These are phyloP conservation scores for Coemansia sp. DNA, from an alignment of 192 early-diverging fungal species.

Conservation along the genomic window DNA sequence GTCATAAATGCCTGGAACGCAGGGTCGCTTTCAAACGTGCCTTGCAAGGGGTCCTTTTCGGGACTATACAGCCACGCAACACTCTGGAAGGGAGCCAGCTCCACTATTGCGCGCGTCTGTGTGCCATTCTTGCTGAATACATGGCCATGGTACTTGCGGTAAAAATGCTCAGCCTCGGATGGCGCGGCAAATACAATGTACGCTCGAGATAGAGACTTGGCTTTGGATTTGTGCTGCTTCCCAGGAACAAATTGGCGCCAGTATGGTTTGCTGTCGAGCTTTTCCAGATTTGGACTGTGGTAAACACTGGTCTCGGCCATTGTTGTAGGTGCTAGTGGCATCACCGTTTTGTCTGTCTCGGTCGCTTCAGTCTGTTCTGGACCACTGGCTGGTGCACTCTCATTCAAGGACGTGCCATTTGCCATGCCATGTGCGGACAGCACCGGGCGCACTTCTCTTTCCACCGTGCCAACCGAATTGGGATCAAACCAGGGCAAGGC, in stretches of 20 bases:
- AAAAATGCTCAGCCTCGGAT: constrained; percentile 34
- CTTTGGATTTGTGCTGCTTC: constrained; percentile 30
- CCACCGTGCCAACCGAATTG: constrained; percentile 8
- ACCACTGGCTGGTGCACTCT: not conserved
- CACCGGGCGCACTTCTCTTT: constrained; percentile 8
- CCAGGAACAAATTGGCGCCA: constrained; percentile 40
- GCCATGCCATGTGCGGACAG: not conserved
- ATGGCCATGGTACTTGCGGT: constrained; percentile 40
- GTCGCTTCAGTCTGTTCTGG: not conserved
- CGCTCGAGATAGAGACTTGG: constrained; percentile 39
- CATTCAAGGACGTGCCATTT: not conserved
- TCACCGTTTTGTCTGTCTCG: not conserved
- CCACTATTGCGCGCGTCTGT: constrained; percentile 22
- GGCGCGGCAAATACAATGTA: constrained; percentile 40
- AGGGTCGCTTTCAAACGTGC: constrained; percentile 28
- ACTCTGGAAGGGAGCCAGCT: constrained; percentile 35
- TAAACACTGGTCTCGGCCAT: constrained; percentile 11
- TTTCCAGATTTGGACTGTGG: constrained; percentile 22
- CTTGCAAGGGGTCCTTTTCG: constrained; percentile 17
- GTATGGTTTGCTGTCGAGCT: constrained; percentile 35
- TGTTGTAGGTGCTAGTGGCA: constrained; percentile 18
- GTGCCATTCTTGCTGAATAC: constrained; percentile 32
- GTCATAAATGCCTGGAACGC: constrained; percentile 38
- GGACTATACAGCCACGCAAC: constrained; percentile 1
- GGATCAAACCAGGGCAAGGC: constrained; percentile 43